Evolutionary conservation across 495 filamentous ascomycete species (phyloP).

Genomic region (Penicillium herquei): DNA sequence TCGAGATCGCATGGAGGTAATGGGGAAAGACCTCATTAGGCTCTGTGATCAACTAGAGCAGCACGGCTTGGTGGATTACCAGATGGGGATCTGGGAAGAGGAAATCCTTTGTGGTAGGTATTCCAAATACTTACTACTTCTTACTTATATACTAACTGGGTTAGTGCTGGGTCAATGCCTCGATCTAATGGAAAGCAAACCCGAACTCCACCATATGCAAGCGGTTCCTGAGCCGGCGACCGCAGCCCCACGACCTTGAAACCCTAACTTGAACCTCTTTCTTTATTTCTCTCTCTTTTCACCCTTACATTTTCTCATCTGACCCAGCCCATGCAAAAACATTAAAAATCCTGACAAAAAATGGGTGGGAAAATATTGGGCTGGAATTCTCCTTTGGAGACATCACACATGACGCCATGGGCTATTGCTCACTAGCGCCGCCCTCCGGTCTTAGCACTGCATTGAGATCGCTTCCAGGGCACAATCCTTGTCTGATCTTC

Average conservation of each 20-base stretch:
- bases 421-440: slow-evolving; percentile 31
- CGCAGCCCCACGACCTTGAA: slow-evolving; percentile 25
- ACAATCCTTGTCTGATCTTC: slow-evolving; percentile 8
- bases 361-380: neutral
- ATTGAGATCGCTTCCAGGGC: slow-evolving; percentile 12
- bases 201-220: slow-evolving; percentile 30
- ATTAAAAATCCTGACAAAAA: neutral
- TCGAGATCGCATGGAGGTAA: slow-evolving; percentile 66
- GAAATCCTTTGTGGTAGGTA: slow-evolving; percentile 78
- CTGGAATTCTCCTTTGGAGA: slow-evolving; percentile 5
- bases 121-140: neutral
- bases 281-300: neutral
- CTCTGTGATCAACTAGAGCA: slow-evolving; percentile 84
- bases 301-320: neutral
- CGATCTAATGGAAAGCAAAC: slow-evolving; percentile 50
- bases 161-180: slow-evolving; percentile 66
- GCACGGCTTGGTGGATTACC: slow-evolving; percentile 91
- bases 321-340: neutral
- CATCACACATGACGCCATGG: slow-evolving; percentile 13
- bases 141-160: too few species aligned
- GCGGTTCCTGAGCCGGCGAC: slow-evolving; percentile 19
- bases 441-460: slow-evolving; percentile 7
- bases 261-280: slow-evolving; percentile 3
- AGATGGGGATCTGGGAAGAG: slow-evolving; percentile 96
- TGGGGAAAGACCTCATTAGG: slow-evolving; percentile 78